These are phyloP conservation scores for Pleurotus salmoneostramineus DNA, from an alignment of 768 basidiomycete genomes.

Conservation along the genomic window DNA sequence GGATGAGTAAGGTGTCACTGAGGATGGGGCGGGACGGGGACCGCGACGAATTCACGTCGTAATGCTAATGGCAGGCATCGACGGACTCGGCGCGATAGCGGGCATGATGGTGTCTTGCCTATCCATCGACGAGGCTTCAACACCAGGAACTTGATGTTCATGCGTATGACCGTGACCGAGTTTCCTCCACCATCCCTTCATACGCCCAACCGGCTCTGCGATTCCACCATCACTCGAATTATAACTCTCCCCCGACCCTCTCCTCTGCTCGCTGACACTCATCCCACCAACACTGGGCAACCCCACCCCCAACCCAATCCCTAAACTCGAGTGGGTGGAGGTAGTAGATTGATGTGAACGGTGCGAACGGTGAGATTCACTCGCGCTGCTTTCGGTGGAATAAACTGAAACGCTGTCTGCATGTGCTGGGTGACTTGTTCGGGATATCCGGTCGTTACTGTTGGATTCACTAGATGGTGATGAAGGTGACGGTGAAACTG, in stretches of 20 bases:
- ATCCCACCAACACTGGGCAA: slow-evolving; percentile 16
- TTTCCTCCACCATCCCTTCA: slow-evolving; percentile 5
- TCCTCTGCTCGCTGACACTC: background rate
- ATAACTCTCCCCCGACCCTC: background rate
- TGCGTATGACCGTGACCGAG: background rate
- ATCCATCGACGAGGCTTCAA: background rate
- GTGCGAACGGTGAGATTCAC: slow-evolving; percentile 5
- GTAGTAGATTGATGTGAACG: slow-evolving; percentile 1
- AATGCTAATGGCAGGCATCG: background rate
- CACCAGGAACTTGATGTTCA: background rate
- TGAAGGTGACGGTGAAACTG: background rate
- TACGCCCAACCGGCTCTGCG: slow-evolving; percentile 1
- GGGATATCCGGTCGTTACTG: background rate
- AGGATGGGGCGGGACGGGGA: background rate
- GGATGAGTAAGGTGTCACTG: background rate
- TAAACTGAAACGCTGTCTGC: slow-evolving; percentile 8
- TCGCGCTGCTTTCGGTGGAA: slow-evolving; percentile 3
- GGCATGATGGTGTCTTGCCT: background rate
- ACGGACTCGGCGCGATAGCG: background rate
- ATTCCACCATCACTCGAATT: background rate
- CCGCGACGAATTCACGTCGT: background rate
- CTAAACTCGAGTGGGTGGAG: slow-evolving; percentile 15
- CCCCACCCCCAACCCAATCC: slow-evolving; percentile 20
- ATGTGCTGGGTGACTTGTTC: background rate
- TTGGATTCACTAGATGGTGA: background rate